Evolutionary conservation across 148 eudicot genomes (phyloP).

Genomic region (Fagopyrum esculentum): DNA sequence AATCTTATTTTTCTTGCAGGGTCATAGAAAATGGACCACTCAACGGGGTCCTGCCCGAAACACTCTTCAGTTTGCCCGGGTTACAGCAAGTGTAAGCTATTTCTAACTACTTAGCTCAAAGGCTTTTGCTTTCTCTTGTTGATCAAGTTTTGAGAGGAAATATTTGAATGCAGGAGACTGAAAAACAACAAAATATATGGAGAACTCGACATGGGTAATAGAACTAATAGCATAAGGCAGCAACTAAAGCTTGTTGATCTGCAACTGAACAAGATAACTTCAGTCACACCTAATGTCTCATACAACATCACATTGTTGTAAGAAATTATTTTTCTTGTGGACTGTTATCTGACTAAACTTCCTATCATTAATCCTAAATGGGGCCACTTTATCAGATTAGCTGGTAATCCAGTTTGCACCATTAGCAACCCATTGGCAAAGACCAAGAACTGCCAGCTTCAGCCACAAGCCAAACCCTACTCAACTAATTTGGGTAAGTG

Average conservation of each 20-base stretch:
- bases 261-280: constrained; percentile 62
- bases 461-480: no score
- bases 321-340: constrained; percentile 18
- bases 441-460: no score
- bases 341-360: not conserved
- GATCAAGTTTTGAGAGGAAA: not conserved
- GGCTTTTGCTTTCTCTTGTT: not conserved
- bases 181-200: constrained; percentile 64
- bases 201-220: constrained; percentile 58
- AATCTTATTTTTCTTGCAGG: constrained; percentile 26
- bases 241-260: constrained; percentile 77
- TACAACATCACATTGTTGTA: constrained; percentile 64
- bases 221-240: constrained; percentile 31
- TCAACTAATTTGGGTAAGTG: no score
- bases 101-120: not conserved
- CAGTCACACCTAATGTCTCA: constrained; percentile 58
- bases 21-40: constrained; percentile 61
- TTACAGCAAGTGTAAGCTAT: constrained; percentile 63
- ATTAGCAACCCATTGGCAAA: no score
- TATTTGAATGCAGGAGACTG: constrained; percentile 47
- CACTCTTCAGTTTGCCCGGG: constrained; percentile 51
- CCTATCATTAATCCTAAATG: no score
- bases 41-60: constrained; percentile 58
- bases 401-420: no score
- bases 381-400: no score